phyloP scores from a whole-genome alignment of 2,329 filamentous ascomycete genomes.

The Colletotrichum australisinense region DNA sequence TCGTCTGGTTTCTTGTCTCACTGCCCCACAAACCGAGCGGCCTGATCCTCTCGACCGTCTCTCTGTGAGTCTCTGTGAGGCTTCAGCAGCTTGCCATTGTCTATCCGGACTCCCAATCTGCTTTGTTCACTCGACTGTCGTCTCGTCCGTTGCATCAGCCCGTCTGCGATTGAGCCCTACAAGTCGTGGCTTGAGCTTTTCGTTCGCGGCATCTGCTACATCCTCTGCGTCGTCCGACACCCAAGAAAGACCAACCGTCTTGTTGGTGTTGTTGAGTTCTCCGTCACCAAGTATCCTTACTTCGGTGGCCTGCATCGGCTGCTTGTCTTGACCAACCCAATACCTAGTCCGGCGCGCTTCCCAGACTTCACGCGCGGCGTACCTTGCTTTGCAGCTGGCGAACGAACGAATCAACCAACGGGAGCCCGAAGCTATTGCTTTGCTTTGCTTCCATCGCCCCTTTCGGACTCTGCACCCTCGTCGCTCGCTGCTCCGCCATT shows the following conservation, averaged over 20 bases:
- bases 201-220: conserved; percentile 19
- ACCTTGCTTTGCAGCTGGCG: conserved; percentile 28
- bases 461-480: conserved; percentile 28
- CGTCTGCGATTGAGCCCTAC: conserved; percentile 4
- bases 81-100: conserved; percentile 4
- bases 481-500: conserved; percentile 35
- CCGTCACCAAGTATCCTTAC: conserved; percentile 6
- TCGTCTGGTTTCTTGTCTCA: conserved; percentile 26
- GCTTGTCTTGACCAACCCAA: conserved; percentile 29
- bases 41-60: neutral
- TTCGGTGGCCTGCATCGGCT: conserved; percentile 15
- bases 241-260: conserved; percentile 14
- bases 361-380: conserved; percentile 31
- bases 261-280: conserved; percentile 14
- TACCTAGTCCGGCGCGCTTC: conserved; percentile 21
- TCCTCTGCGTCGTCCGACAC: conserved; percentile 12
- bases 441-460: conserved; percentile 22
- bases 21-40: conserved; percentile 20
- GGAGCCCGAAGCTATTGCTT: conserved; percentile 5
- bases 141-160: conserved; percentile 7
- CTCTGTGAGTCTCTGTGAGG: neutral
- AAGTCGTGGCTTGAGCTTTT: conserved; percentile 2
- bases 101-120: conserved; percentile 6
- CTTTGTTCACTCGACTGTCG: neutral
- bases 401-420: conserved; percentile 30